phyloP scores from a whole-genome alignment of 2,329 filamentous ascomycete species.

The Rhinocladiella mackenziei region DNA sequence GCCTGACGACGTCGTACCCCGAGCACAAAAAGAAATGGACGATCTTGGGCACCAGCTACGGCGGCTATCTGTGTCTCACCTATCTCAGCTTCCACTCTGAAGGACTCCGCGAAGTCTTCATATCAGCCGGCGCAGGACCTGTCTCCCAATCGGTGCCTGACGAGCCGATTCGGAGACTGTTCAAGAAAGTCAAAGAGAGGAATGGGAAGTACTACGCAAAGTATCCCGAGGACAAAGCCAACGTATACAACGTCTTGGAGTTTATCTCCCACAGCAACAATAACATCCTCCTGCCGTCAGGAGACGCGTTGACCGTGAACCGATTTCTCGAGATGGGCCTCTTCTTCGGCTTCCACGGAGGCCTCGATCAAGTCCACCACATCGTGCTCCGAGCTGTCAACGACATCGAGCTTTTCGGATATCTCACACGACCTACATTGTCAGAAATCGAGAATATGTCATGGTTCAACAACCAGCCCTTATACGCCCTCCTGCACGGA shows the following conservation, averaged over 20 bases:
- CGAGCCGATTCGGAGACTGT: slow-evolving; percentile 66
- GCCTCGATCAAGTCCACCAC: slow-evolving; percentile 36
- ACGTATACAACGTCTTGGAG: slow-evolving; percentile 62
- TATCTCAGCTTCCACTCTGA: slow-evolving; percentile 65
- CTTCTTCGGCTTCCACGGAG: slow-evolving; percentile 69
- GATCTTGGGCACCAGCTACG: slow-evolving; percentile 86
- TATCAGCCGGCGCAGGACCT: slow-evolving; percentile 79
- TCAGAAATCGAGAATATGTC: slow-evolving; percentile 63
- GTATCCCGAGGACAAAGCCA: slow-evolving; percentile 72
- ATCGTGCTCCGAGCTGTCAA: slow-evolving; percentile 65
- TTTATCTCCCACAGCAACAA: slow-evolving; percentile 51
- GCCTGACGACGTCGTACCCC: slow-evolving; percentile 66
- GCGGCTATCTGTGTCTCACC: slow-evolving; percentile 77
- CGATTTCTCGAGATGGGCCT: slow-evolving; percentile 76
- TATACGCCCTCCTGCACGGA: slow-evolving; percentile 87
- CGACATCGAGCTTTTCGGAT: slow-evolving; percentile 73
- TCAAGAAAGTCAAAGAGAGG: slow-evolving; percentile 60
- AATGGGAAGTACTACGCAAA: slow-evolving; percentile 80
- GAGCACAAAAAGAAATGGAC: slow-evolving; percentile 73
- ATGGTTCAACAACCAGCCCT: slow-evolving; percentile 69
- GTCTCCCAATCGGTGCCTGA: slow-evolving; percentile 55
- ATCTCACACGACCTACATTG: slow-evolving; percentile 68
- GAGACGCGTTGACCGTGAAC: slow-evolving; percentile 66
- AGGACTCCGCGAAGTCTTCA: slow-evolving; percentile 74
- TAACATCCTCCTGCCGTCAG: slow-evolving; percentile 64